Evolutionary conservation across 805 yeast genomes (phyloP).

Genomic region (Cyberlindnera saturnus): DNA sequence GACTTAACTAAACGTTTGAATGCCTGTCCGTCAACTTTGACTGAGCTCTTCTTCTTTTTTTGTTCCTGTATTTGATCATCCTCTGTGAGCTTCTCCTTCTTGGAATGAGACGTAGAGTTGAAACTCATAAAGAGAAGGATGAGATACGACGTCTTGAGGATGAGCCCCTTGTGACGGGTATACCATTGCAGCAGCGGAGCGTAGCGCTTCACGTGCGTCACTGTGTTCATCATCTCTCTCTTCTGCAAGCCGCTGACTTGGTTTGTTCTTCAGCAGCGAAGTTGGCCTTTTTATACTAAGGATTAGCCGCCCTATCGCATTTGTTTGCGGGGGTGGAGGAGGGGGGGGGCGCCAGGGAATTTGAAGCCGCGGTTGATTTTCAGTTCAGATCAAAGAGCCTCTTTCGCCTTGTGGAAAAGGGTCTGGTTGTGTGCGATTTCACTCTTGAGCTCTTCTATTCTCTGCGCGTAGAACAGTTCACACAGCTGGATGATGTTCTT

Average conservation of each 20-base stretch:
- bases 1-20: conserved; percentile 11
- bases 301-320: too few species aligned
- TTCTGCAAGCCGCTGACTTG: too few species aligned
- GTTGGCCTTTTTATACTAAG: too few species aligned
- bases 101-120: conserved; percentile 14
- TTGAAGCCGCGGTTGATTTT: too few species aligned
- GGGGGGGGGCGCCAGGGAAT: too few species aligned
- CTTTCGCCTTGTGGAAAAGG: conserved; percentile 5
- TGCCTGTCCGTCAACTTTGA: conserved; percentile 10
- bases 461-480: conserved; percentile 14
- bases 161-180: conserved; percentile 20
- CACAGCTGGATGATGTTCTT: conserved; percentile 16
- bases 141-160: conserved; percentile 22
- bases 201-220: neutral
- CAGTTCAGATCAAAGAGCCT: neutral
- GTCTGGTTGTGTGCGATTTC: conserved; percentile 7
- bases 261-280: too few species aligned
- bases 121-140: conserved; percentile 21
- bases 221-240: neutral
- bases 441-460: conserved; percentile 12
- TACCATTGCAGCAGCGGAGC: conserved; percentile 17
- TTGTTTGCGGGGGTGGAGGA: too few species aligned
- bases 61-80: neutral
- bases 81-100: conserved; percentile 1
- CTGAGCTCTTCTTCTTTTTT: neutral